Evolutionary conservation across 2,329 filamentous ascomycete species (phyloP).

Genomic region (Hymenoscyphus salicellus): DNA sequence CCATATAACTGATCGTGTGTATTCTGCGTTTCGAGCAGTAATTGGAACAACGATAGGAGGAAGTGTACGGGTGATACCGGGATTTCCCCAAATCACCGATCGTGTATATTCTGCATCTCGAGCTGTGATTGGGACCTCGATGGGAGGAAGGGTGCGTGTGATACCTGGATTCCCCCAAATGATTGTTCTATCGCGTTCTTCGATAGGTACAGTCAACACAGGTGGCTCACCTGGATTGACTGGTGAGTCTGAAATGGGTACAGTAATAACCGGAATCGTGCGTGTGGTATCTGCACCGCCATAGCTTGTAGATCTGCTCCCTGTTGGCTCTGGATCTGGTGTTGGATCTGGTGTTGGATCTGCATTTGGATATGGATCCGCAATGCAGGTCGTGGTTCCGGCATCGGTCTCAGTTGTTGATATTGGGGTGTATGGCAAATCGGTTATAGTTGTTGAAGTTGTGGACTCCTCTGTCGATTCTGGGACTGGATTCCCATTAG

Average conservation of each 20-base stretch:
- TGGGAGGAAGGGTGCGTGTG: constrained; percentile 6
- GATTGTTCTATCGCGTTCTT: background rate
- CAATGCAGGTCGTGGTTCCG: background rate
- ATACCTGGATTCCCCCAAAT: background rate
- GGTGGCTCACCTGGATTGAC: background rate
- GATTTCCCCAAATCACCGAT: constrained; percentile 1
- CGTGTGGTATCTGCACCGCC: constrained; percentile 7
- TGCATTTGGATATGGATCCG: background rate
- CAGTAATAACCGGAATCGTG: background rate
- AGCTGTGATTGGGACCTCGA: constrained; percentile 7
- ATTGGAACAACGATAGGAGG: constrained; percentile 9
- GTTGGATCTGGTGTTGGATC: background rate
- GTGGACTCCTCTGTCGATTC: background rate
- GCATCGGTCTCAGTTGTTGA: background rate
- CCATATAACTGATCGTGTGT: constrained; percentile 5
- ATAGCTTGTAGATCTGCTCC: background rate
- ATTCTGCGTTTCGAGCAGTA: background rate
- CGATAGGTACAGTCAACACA: background rate
- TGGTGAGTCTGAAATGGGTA: background rate
- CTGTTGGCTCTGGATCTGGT: background rate
- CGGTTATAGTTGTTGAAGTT: background rate
- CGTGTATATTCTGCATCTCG: constrained; percentile 3
- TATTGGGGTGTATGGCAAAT: background rate
- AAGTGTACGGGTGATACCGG: constrained; percentile 5
- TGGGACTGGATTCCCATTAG: background rate